A percentile compares a stretch with the other conserved stretches of the same genome.
Conservation (phyloP, 73 alveolate species). For the Breviolum minutum region DNA sequence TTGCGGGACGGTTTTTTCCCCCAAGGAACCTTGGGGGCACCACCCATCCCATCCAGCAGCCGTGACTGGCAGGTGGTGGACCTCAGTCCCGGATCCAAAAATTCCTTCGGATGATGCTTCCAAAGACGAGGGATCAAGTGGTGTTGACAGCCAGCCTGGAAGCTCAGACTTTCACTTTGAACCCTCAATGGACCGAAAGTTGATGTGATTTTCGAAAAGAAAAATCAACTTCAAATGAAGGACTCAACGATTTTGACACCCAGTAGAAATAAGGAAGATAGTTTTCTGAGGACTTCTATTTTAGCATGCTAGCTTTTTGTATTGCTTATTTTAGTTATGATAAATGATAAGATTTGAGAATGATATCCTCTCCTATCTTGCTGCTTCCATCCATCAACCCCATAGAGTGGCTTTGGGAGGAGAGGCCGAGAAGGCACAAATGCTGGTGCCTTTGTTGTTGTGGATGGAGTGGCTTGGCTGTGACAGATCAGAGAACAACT, state of each 20-base stretch:
- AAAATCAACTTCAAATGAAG: background rate
- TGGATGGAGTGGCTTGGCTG: conserved; percentile 76
- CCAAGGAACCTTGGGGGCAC: no score
- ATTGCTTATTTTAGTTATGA: background rate
- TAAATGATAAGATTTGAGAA: no score
- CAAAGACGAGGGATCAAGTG: conserved; percentile 44
- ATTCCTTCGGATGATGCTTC: conserved; percentile 57
- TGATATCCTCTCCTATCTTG: no score
- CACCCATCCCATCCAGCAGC: no score
- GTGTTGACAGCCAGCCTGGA: conserved; percentile 15
- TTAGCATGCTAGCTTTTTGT: no score
- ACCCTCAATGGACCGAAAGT: background rate
- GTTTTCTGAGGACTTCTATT: no score
- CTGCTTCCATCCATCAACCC: background rate
- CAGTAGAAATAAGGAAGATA: no score
- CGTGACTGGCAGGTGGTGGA: conserved; percentile 27
- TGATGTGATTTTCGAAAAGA: background rate
- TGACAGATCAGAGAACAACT: no score
- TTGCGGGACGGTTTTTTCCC: no score
- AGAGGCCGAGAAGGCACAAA: conserved; percentile 85
- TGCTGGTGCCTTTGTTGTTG: conserved; percentile 78
- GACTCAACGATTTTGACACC: background rate
- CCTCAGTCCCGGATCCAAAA: conserved; percentile 53
- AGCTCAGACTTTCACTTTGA: background rate
- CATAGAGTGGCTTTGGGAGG: background rate